Evolutionary conservation across 2,329 filamentous ascomycete species (phyloP).

Genomic region (Colletotrichum falcatum): DNA sequence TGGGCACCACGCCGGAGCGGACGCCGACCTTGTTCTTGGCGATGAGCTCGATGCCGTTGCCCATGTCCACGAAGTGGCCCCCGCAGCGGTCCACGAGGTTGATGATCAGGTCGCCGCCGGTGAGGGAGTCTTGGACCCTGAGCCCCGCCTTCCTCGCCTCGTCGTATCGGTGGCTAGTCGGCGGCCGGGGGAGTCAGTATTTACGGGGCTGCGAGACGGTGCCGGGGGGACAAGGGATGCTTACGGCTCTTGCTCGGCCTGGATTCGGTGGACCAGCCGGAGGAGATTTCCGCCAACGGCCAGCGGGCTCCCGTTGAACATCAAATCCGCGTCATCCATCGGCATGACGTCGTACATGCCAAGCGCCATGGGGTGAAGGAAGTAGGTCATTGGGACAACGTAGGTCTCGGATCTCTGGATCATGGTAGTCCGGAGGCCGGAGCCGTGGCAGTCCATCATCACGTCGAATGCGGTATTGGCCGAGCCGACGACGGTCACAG

Average conservation of each 20-base stretch:
- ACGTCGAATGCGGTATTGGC: conserved; percentile 59
- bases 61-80: conserved; percentile 53
- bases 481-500: conserved; percentile 52
- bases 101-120: conserved; percentile 32
- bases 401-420: conserved; percentile 51
- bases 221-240: conserved; percentile 30
- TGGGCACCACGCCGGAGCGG: conserved; percentile 47
- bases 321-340: conserved; percentile 43
- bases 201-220: rapidly evolving
- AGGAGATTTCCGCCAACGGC: conserved; percentile 28
- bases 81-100: conserved; percentile 49
- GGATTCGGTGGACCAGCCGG: conserved; percentile 20
- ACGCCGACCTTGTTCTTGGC: conserved; percentile 46
- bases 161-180: conserved; percentile 31
- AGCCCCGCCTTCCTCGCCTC: conserved; percentile 17
- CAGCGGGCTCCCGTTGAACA: conserved; percentile 24
- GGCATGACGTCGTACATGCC: conserved; percentile 48
- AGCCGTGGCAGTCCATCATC: conserved; percentile 49
- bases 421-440: conserved; percentile 51
- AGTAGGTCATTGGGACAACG: conserved; percentile 49
- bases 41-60: conserved; percentile 48
- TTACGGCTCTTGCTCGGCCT: conserved; percentile 36
- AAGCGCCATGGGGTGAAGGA: conserved; percentile 44
- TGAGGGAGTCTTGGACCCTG: conserved; percentile 30
- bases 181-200: not conserved